Conservation (phyloP, 352 stramenopile genomes). For the Phytophthora chlamydospora region DNA sequence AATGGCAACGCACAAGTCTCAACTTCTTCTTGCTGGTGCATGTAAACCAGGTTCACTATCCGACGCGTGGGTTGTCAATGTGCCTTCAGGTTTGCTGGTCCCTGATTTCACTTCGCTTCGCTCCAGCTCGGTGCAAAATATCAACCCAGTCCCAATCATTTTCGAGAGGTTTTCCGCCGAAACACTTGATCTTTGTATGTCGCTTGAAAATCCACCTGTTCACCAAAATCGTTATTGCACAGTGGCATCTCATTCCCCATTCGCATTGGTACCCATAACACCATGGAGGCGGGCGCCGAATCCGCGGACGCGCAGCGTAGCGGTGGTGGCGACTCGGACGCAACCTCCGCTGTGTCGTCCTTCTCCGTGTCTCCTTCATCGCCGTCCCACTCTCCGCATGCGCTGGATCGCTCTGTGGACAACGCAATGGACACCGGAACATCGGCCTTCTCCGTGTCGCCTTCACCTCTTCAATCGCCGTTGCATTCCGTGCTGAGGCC, state of each 20-base stretch:
- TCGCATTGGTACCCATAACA: conserved; percentile 2
- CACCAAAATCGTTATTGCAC: not conserved
- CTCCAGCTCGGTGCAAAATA: conserved; percentile 3
- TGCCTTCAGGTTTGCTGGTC: no score
- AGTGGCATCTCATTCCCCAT: conserved; percentile 15
- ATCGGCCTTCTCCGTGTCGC: conserved; percentile 18
- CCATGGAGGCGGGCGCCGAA: conserved; percentile 19
- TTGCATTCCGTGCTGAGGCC: conserved; percentile 15
- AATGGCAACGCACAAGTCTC: no score
- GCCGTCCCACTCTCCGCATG: conserved; percentile 13
- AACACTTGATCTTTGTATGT: conserved; percentile 27
- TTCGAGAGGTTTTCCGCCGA: not conserved
- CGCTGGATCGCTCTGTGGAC: conserved; percentile 15
- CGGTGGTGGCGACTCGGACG: conserved; percentile 11
- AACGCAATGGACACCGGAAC: conserved; percentile 6
- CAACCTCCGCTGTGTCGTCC: conserved; percentile 8
- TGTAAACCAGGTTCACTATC: no score
- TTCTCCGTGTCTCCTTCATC: conserved; percentile 30
- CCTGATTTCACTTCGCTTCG: no score
- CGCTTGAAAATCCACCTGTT: conserved; percentile 28
- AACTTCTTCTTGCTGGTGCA: no score
- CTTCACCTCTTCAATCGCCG: conserved; percentile 26
- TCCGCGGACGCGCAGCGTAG: conserved; percentile 7
- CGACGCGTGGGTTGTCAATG: no score
- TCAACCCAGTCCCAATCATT: conserved; percentile 1